These are phyloP conservation scores for Talaromyces sp. DNA, from an alignment of 2,329 filamentous ascomycete genomes.

Conservation along the genomic window DNA sequence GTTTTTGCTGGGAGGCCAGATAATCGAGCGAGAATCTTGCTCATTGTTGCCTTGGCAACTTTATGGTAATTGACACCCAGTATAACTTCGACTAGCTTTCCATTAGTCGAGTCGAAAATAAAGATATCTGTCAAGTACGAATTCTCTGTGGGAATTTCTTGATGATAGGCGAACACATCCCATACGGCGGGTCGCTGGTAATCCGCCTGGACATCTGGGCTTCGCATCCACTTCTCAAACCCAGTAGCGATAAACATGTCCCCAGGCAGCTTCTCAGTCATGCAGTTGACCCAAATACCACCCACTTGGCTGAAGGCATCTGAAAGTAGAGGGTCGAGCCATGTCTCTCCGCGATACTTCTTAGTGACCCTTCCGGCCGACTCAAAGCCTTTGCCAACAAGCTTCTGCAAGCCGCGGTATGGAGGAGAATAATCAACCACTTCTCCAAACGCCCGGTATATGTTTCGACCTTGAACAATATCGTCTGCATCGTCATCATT, in stretches of 20 bases:
- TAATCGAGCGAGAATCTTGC: constrained; percentile 7
- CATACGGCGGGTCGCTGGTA: constrained; percentile 11
- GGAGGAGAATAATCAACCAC: constrained; percentile 11
- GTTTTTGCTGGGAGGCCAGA: background rate
- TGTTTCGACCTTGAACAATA: constrained; percentile 14
- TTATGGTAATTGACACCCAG: constrained; percentile 19
- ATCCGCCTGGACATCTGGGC: constrained; percentile 5
- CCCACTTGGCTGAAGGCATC: constrained; percentile 27
- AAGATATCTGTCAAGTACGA: constrained; percentile 19
- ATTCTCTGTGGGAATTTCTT: constrained; percentile 12
- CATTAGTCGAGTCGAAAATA: constrained; percentile 18
- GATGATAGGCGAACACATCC: constrained; percentile 19
- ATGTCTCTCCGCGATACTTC: constrained; percentile 8
- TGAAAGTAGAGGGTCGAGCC: constrained; percentile 16
- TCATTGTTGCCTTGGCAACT: constrained; percentile 13
- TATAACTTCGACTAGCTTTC: constrained; percentile 18
- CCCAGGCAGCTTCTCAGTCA: constrained; percentile 14
- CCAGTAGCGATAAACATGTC: constrained; percentile 25
- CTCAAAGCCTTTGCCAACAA: constrained; percentile 15
- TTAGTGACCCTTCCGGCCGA: constrained; percentile 14
- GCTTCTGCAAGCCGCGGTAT: constrained; percentile 12
- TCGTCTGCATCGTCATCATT: constrained; percentile 13
- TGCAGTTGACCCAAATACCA: constrained; percentile 25
- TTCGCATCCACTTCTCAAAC: constrained; percentile 17
- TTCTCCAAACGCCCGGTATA: constrained; percentile 11